Conservation (phyloP, 305 asterid species). For the Ilex paraguariensis region DNA sequence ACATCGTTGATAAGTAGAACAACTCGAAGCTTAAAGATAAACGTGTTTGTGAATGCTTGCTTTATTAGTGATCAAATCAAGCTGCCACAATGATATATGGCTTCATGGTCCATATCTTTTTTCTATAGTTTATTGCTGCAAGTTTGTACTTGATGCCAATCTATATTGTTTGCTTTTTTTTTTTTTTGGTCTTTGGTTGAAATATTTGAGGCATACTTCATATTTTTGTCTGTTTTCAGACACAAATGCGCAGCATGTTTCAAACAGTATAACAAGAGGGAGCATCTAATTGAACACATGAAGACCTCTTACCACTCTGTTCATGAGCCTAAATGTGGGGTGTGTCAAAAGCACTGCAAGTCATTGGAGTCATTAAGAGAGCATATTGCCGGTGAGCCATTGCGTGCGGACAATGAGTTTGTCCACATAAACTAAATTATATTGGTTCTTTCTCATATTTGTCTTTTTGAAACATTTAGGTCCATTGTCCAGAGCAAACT, state of each 20-base stretch:
- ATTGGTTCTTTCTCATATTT: conserved; percentile 13
- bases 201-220: no score
- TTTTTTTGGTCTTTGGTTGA: not conserved
- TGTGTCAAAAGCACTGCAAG: conserved; percentile 46
- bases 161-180: not conserved
- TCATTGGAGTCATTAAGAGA: conserved; percentile 48
- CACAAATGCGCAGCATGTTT: conserved; percentile 53
- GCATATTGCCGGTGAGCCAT: conserved; percentile 35
- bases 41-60: no score
- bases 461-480: conserved; percentile 22
- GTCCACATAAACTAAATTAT: conserved; percentile 3
- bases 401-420: not conserved
- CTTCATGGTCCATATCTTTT: no score
- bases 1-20: not conserved
- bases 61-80: no score
- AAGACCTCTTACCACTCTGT: conserved; percentile 34
- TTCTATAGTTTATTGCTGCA: no score
- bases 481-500: conserved; percentile 34
- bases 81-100: no score
- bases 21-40: no score
- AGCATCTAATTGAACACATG: conserved; percentile 49
- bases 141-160: no score
- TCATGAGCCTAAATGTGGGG: conserved; percentile 49
- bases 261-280: conserved; percentile 52
- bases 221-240: conserved; percentile 22